phyloP scores from a whole-genome alignment of 176 grass and related monocot species.

The Lolium perenne region DNA sequence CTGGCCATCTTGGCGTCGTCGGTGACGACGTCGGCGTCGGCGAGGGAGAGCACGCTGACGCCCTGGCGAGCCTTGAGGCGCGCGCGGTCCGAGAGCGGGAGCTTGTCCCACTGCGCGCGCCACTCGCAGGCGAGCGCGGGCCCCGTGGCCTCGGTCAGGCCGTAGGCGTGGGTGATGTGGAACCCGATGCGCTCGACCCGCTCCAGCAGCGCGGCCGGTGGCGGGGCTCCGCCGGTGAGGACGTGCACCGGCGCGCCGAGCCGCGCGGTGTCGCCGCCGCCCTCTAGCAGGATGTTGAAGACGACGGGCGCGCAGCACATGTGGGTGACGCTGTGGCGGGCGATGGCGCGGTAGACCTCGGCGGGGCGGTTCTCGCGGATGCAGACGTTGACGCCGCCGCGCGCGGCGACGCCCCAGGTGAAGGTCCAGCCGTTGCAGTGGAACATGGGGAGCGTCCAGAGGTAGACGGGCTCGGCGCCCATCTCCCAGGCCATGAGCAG shows the following conservation, averaged over 20 bases:
- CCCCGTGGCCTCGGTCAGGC: not conserved
- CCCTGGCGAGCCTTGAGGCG: not conserved
- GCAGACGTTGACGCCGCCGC: conserved; percentile 69
- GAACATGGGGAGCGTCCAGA: conserved; percentile 91
- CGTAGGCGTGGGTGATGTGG: not conserved
- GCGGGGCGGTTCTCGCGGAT: conserved; percentile 48
- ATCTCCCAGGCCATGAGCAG: conserved; percentile 67
- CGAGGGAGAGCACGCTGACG: not conserved
- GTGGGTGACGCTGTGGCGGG: conserved; percentile 57
- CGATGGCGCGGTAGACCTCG: conserved; percentile 57
- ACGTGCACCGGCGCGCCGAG: not conserved
- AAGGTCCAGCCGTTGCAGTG: conserved; percentile 84
- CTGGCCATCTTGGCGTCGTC: conserved; percentile 32
- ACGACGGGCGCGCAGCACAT: conserved; percentile 76
- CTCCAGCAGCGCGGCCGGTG: not conserved
- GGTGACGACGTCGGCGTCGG: not conserved
- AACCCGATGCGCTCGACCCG: not conserved
- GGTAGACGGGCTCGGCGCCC: conserved; percentile 58
- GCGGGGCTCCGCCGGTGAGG: not conserved
- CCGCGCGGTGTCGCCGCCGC: not conserved
- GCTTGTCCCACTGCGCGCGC: not conserved
- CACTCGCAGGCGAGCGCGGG: not conserved
- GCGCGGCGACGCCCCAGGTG: conserved; percentile 71
- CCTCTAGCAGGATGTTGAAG: conserved; percentile 48
- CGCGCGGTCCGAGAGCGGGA: not conserved